Evolutionary conservation across 2,329 filamentous ascomycete species (phyloP), one percentile per base, ranked within the genome.

Genomic region (Dactylellina haptotyla): DNA sequence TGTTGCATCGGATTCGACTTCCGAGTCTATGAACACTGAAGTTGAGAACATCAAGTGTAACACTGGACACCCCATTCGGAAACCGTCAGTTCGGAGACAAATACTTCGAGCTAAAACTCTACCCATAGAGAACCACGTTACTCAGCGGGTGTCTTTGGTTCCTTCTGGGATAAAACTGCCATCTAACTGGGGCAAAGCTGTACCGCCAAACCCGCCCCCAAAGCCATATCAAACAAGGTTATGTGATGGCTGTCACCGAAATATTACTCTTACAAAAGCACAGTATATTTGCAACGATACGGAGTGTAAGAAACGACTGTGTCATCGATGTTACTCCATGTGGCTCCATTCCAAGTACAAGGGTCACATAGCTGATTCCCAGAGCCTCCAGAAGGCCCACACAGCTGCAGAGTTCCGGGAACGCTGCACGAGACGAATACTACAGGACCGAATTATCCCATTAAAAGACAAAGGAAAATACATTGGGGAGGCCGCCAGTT

Each of bases 191-290:
- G 39, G 48, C 4, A 50, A 61, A 57, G 8, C 20, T 4, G 48
- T 25, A n/a, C 3, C 23, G 37, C 16, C 41, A 41, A 41, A 41
- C 12, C n/a, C 54, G 1, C 51, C 39, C 9, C 39, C 37, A 28
- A 73, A 73, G 28, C 69, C 69, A 12, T 73, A 48, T 50, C 50
- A 73, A 34, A 66, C 54, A 3, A 61, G 69, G 16, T n/a, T 66
- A 2, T 73, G 69, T 39, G 57, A 48, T 14, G 69, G 69, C 18
- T 73, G 69, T n/a, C 23, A 65, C 25, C 58, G 56, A 51, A 56
- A 66, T 26, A 61, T 73, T 3, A 73, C 69, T 18, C n/a, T 73
- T 9, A 37, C 61, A 34, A 59, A 64, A 16, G 62, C 26, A 18
- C 69, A 73, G 25, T 73, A 73, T 18, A 39, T 61, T 2, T 73